Evolutionary conservation across 1,139 yeast genomes (phyloP).

Genomic region (Candida labiduridarum): DNA sequence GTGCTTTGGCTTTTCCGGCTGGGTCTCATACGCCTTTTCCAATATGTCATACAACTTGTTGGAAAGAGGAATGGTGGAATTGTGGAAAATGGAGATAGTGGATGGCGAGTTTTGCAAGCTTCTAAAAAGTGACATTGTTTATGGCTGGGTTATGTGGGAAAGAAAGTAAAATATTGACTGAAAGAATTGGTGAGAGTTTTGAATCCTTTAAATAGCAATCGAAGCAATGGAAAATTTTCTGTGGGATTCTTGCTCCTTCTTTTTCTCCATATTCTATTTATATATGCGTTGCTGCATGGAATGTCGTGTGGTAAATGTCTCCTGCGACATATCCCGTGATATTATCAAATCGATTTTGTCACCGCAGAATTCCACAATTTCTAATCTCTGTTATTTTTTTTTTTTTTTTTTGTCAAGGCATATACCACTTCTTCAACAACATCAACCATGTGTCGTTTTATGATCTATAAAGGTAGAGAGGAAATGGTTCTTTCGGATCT

Average conservation of each 20-base stretch:
- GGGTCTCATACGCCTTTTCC: slow-evolving; percentile 32
- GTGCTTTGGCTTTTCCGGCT: slow-evolving; percentile 18
- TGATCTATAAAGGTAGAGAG: slow-evolving; percentile 60
- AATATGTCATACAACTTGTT: slow-evolving; percentile 34
- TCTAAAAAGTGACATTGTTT: slow-evolving; percentile 30
- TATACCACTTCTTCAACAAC: background rate
- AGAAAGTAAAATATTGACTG: background rate
- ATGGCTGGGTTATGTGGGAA: background rate
- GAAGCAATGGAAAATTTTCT: background rate
- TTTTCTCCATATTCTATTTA: background rate
- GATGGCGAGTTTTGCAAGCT: slow-evolving; percentile 49
- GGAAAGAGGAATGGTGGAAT: slow-evolving; percentile 36
- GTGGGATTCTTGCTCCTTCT: slow-evolving; percentile 1
- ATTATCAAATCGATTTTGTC: background rate
- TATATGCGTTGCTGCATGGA: background rate
- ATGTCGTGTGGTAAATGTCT: background rate
- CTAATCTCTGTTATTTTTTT: background rate
- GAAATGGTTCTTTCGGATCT: slow-evolving; percentile 84
- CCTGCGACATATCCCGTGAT: slow-evolving; percentile 2
- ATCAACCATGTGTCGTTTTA: slow-evolving; percentile 47
- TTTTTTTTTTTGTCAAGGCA: background rate
- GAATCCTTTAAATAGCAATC: background rate
- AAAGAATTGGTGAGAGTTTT: background rate
- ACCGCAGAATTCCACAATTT: background rate
- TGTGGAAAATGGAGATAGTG: slow-evolving; percentile 47